Evolutionary conservation across 2,329 filamentous ascomycete genomes (phyloP), one percentile per base, ranked within the genome.

Genomic region (Colletotrichum lini): DNA sequence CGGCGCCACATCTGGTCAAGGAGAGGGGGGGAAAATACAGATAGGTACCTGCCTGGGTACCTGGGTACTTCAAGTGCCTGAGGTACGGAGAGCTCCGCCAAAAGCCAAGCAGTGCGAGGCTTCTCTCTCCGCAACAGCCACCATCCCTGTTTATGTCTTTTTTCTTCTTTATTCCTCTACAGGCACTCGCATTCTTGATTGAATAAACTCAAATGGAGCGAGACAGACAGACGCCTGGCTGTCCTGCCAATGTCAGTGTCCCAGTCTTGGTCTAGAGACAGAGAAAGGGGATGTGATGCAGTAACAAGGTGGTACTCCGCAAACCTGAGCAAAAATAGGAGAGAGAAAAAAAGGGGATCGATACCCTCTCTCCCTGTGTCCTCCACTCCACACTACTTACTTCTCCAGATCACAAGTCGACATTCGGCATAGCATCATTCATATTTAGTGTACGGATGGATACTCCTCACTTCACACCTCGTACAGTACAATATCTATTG

Each of bases 121-220:
- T 44, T 1, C 2, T 1, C 4, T 4, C 26, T 18, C 52, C 52
- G 58, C 53, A 71, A 65, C 47, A 9, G 40, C 47, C 47, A 42
- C 2, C 2, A 64, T 68, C 68, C 65, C 53, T 71, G 65, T 49
- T 49, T 16, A 57, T 35, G 21, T 58, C 26, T 50, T 71, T 53
- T 53, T 68, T 52, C 52, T 30, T 63, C 66, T 68, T 68, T 59
- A 68, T 71, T 30, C 30, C 30, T 30, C 30, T 1, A 30, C 30
- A 7, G 6, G 5, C 9, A 30, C 30, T 30, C 30, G 7, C 30
- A 30, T 30, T 30, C 30, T 30, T 9, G 30, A 8, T 68, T 62
- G 53, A 68, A 71, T 68, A 68, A 71, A 68, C 58, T 68, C 30
- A 8, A 30, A 30, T 59, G 58, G 63, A 68, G 68, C 65, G 52